phyloP scores from a whole-genome alignment of 2,329 filamentous ascomycete genomes.

The Allantophomopsis lycopodina region DNA sequence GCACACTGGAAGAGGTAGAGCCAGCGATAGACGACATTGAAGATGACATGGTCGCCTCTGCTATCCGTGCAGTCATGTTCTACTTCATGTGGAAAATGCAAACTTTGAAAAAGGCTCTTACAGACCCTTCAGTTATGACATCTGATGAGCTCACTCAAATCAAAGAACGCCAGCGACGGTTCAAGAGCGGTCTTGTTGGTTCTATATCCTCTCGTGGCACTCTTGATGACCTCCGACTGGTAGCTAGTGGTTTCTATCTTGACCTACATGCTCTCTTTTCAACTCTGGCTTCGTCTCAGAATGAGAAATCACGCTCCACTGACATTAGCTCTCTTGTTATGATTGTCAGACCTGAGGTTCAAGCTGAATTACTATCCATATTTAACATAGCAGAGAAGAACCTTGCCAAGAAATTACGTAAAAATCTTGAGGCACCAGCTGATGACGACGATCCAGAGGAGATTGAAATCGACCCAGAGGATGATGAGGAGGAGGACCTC shows the following conservation, averaged over 20 bases:
- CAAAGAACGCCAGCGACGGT: slow-evolving; percentile 38
- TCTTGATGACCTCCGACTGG: slow-evolving; percentile 66
- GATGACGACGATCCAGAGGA: slow-evolving; percentile 59
- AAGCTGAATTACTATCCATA: slow-evolving; percentile 57
- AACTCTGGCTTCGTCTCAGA: slow-evolving; percentile 42
- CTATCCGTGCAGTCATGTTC: slow-evolving; percentile 65
- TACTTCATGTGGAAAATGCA: slow-evolving; percentile 94
- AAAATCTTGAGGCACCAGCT: slow-evolving; percentile 45
- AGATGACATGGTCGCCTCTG: slow-evolving; percentile 62
- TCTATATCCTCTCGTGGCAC: slow-evolving; percentile 53
- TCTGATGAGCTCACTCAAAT: slow-evolving; percentile 46
- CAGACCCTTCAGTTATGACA: slow-evolving; percentile 37
- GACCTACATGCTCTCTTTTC: slow-evolving; percentile 75
- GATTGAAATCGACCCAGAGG: slow-evolving; percentile 36
- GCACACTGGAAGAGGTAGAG: slow-evolving; percentile 53
- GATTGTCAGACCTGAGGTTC: slow-evolving; percentile 53
- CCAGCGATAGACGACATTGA: slow-evolving; percentile 64
- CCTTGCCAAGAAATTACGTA: slow-evolving; percentile 57
- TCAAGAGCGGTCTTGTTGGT: slow-evolving; percentile 50
- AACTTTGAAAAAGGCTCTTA: slow-evolving; percentile 38
- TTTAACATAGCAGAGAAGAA: slow-evolving; percentile 66
- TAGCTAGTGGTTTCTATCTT: slow-evolving; percentile 62
- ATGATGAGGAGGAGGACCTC: slow-evolving; percentile 38
- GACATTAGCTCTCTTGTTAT: slow-evolving; percentile 39
- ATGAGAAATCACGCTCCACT: slow-evolving; percentile 28